Evolutionary conservation across 306 rosid genomes (phyloP), one percentile per base, ranked within the genome.

Genomic region (Cucumis hystrix): DNA sequence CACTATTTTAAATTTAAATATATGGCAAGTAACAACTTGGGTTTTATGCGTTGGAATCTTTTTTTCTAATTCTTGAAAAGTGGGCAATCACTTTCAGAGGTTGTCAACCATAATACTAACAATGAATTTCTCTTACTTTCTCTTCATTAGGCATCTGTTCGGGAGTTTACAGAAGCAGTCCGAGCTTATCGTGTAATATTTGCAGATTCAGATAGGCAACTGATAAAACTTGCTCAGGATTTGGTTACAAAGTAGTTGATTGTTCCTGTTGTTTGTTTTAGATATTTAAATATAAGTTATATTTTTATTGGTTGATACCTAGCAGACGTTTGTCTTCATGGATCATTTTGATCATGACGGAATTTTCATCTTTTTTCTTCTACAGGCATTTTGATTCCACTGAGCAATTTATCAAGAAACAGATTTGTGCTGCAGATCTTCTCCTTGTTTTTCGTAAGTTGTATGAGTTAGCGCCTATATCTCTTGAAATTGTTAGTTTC

Each of bases 191-290:
- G 84, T 43, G 88, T 84, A 25, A 92, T 92, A 85, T 90, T 92
- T 86, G 91, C 96, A 10, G 92, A 92, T 87, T 92, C 97, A 75
- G 91, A 85, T 62, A 82, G 70, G 59, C 96, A 92, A 76, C 85
- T 90, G 54, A 79, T 84, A 54, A 79, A 85, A 78, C 85, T 90
- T 83, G 89, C 87, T 78, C 90, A 79, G 78, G 90, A 82, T 47
- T 85, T 89, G 76, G 67, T 92, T 68, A 77, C 89, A 81, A 89
- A 82, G 98, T 90, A 79, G 23, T 72, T 49, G 40, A 86, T 90
- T 39, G 8, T 33, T 10, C 30, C 18, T 65, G 51, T 79, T 75
- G 65, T 71, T 73, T 62, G 51, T 58, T 61, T 40, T 78, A 39
- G 37, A 70, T 58, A 39, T 80, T 74, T 74, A 78, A 67, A 55